Evolutionary conservation across 768 basidiomycete genomes (phyloP), one percentile per base, ranked within the genome.

Genomic region (Pisolithus marmoratus): DNA sequence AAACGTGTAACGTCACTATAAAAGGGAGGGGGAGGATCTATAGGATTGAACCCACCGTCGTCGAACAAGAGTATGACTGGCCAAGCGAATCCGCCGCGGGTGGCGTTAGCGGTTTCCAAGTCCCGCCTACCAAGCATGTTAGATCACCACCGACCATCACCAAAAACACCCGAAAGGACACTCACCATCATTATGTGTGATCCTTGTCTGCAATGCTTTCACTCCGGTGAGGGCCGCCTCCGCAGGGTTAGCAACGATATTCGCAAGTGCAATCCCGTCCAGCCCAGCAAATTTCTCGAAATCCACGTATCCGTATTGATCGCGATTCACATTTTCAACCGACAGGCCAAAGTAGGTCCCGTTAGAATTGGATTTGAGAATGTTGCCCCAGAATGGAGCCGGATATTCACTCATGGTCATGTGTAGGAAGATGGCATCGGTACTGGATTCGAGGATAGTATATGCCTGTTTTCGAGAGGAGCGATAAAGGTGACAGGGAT

Each of bases 261-360:
- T 99, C 58, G 94, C 79, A 44, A 99, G 70, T 5, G 95, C 95
- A 56, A 99, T 95, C 0, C 96, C 96, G 65, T 98, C 94, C 46
- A 99, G 70, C 9, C 94, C 94, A 51, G 88, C 82, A 79, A 97
- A 87, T 76, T 98, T 99, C 73, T 99, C 96, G 58, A 98, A 99
- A 67, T 99, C 95, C 29, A 93, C 94, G 61, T 79, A 98, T 5
- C 96, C 96, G 0, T 72, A 64, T 0, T 81, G 72, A 64, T 99
- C 86, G n/a, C 96, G 81, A 67, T 98, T 98, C 50, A 90, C 96
- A 59, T 93, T 78, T 58, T 90, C 87, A 37, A 90, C 62, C 1
- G 94, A 90, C 11, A 94, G 66, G 20, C 89, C 85, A 65, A 93
- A 99, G 74, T 96, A 97, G 0, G 96, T 99, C 36, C 96, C 96